phyloP scores from a whole-genome alignment of 192 early-diverging fungal species.

The Coemansia sp. region DNA sequence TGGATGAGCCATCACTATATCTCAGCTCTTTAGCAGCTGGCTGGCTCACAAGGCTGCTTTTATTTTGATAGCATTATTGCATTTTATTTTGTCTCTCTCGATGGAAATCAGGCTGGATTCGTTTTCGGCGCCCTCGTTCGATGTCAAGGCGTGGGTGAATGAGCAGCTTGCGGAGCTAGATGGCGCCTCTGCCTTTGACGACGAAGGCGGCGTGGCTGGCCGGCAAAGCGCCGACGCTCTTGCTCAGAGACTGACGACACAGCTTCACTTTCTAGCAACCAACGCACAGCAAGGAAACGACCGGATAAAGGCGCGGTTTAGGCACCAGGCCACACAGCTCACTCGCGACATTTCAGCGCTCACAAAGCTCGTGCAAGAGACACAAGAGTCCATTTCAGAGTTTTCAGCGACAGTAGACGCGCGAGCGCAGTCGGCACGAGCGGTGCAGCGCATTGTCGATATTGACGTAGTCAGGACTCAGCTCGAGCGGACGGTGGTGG shows the following conservation, averaged over 20 bases:
- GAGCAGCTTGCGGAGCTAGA: conserved; percentile 32
- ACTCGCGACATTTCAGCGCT: conserved; percentile 41
- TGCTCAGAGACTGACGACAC: conserved; percentile 41
- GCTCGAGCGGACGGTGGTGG: conserved; percentile 25
- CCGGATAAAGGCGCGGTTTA: conserved; percentile 49
- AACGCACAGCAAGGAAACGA: conserved; percentile 51
- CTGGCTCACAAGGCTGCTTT: too few relatives aligned
- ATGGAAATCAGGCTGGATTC: conserved; percentile 50
- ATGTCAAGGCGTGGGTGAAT: conserved; percentile 50
- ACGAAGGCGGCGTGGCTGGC: not conserved
- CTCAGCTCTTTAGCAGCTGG: too few relatives aligned
- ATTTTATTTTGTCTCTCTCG: not conserved
- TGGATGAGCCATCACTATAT: not conserved
- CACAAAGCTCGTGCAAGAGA: conserved; percentile 27
- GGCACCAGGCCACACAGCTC: conserved; percentile 44
- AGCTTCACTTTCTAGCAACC: conserved; percentile 50
- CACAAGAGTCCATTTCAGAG: conserved; percentile 22
- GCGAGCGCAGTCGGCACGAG: conserved; percentile 19
- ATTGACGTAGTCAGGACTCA: conserved; percentile 25
- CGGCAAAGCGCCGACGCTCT: conserved; percentile 8
- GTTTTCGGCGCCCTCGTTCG: conserved; percentile 32
- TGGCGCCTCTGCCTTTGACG: conserved; percentile 8
- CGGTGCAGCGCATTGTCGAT: conserved; percentile 27
- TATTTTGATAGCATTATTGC: not conserved
- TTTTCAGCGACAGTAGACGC: conserved; percentile 20